Base-by-base conservation (phyloP, 225 moss, liverwort and hornwort genomes). In the Rhytidiadelphus loreus region DNA sequence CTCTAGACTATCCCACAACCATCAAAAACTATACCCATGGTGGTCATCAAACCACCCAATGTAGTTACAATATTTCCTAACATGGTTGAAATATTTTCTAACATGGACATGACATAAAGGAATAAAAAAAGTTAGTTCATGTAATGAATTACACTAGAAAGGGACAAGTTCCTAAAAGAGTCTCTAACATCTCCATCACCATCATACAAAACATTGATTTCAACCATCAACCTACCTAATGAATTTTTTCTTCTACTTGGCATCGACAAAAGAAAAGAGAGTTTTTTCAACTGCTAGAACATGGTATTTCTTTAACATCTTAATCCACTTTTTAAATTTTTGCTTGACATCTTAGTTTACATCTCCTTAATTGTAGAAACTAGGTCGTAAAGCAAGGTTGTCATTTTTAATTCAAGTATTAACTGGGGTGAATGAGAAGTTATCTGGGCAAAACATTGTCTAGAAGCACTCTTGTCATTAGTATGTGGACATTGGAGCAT, bases 241-340 rank as follows among this genome's bases (percentile, higher is more conserved):
- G 73, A 11, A 1, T 46, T 28, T 73, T 41, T n/a, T 43, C 16
- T 26, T 41, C 26, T 8, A 13, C 2, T 41, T 70, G 14, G 5
- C 2, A 70, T 41, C 3, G 2, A 26, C 16, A 26, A 16, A 26
- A 19, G 5, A 35, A 4, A 37, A 26, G 63, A 63, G 17, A n/a
- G 12, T 73, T 46, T 11, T 30, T 5, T 2, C 11, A 73, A 5
- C 1, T 11, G 0, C 7, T 30, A 19, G 3, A 30, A 19, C 2
- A 30, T 48, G 3, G 0, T 9, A 28, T 2, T 2, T 72, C 5
- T 72, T 72, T 72, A 44, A 43, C 1, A 0, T 16, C 0, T 9
- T 29, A 44, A 44, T 72, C 5, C 6, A 28, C 16, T 44, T 16
- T 37, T 35, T 3, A 1, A 43, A 12, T n/a, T 16, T 8, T 26